A percentile compares a stretch with the other conserved stretches of the same genome.
Conservation (phyloP, 768 basidiomycete genomes). For the Leccinum pellstonianum region DNA sequence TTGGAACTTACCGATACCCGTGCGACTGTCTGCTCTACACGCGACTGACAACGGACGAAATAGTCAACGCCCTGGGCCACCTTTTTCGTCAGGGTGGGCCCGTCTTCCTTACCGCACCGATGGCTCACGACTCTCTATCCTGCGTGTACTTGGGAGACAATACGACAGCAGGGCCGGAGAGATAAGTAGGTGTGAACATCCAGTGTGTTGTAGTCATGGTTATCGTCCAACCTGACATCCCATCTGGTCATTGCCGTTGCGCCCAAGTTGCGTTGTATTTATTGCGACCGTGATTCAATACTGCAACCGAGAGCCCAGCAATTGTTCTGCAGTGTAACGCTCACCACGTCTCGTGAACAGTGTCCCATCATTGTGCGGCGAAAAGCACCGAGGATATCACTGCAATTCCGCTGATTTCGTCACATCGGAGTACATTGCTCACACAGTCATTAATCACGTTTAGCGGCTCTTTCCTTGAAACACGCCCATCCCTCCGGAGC, state of each 20-base stretch:
- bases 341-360: not conserved
- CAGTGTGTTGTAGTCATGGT: slow-evolving; percentile 17
- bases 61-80: slow-evolving; percentile 4
- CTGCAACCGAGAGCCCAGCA: not conserved
- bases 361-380: not conserved
- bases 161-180: not conserved
- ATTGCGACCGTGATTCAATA: slow-evolving; percentile 4
- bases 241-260: slow-evolving; percentile 2
- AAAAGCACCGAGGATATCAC: not conserved
- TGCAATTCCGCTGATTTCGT: not conserved
- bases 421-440: not conserved
- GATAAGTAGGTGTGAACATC: slow-evolving; percentile 3
- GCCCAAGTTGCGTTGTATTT: not conserved
- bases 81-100: not conserved
- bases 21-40: not conserved
- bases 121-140: not conserved
- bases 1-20: not conserved
- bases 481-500: not conserved
- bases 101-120: not conserved
- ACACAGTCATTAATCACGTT: not conserved
- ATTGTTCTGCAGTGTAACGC: not conserved
- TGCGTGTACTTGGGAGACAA: not conserved
- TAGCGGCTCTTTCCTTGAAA: slow-evolving; percentile 21
- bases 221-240: slow-evolving; percentile 6
- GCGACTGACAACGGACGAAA: slow-evolving; percentile 15